phyloP scores from a whole-genome alignment of 129 eudicot species.

The Artemisia tridentata region DNA sequence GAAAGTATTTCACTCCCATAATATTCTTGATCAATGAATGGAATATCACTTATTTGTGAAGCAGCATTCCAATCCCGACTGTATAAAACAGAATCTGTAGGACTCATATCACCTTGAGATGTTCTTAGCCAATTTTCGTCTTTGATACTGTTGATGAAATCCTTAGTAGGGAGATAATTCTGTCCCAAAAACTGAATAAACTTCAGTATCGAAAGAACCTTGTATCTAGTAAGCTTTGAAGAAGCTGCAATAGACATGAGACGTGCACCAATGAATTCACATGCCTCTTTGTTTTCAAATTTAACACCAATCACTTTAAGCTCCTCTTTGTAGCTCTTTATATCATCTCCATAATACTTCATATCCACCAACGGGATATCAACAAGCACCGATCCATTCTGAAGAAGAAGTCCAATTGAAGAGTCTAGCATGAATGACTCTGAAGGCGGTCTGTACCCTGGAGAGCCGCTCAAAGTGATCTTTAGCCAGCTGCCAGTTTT shows the following conservation, averaged over 20 bases:
- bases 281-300: constrained; percentile 31
- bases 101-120: constrained; percentile 38
- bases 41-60: constrained; percentile 38
- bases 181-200: constrained; percentile 41
- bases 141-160: constrained; percentile 32
- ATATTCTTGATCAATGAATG: constrained; percentile 44
- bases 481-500: too few relatives aligned
- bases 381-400: too few relatives aligned
- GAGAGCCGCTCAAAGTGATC: too few relatives aligned
- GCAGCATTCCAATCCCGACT: constrained; percentile 41
- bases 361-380: too few relatives aligned
- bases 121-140: constrained; percentile 42
- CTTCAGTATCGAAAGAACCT: constrained; percentile 39
- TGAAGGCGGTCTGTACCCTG: too few relatives aligned
- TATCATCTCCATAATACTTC: too few relatives aligned
- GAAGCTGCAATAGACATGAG: constrained; percentile 48
- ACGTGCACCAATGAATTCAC: constrained; percentile 35
- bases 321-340: too few relatives aligned
- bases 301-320: too few relatives aligned
- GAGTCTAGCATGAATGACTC: too few relatives aligned
- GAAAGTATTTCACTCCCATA: constrained; percentile 35
- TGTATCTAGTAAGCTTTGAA: constrained; percentile 17
- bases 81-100: constrained; percentile 35
- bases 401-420: too few relatives aligned
- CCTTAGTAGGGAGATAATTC: constrained; percentile 23